Conservation (phyloP, 202 grass and related monocot genomes). For the Musa balbisiana region DNA sequence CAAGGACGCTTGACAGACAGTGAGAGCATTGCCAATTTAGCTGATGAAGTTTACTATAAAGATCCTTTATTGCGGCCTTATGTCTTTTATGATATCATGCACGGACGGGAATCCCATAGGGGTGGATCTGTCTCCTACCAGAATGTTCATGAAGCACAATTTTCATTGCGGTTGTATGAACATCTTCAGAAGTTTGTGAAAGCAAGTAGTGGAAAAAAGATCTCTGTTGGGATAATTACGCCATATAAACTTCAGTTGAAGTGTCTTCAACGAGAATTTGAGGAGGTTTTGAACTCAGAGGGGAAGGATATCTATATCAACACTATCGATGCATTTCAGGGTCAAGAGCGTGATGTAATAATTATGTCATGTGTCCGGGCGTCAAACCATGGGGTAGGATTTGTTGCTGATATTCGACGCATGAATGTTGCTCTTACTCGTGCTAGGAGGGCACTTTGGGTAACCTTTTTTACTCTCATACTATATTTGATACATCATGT, state of each 20-base stretch:
- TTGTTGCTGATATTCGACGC: constrained; percentile 95
- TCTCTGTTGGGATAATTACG: constrained; percentile 93
- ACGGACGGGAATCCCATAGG: constrained; percentile 92
- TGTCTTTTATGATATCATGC: constrained; percentile 80
- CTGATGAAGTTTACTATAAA: constrained; percentile 73
- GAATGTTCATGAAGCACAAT: constrained; percentile 95
- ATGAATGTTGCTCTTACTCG: constrained; percentile 99
- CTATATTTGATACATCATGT: neutral
- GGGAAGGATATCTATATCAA: constrained; percentile 99
- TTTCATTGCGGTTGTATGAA: constrained; percentile 64
- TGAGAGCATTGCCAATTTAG: constrained; percentile 63
- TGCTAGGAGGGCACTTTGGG: constrained; percentile 89
- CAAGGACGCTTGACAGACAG: constrained; percentile 87
- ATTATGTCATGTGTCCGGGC: constrained; percentile 99
- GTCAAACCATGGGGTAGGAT: constrained; percentile 89
- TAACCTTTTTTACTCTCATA: constrained; percentile 18
- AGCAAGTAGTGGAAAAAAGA: constrained; percentile 74
- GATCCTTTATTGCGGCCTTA: constrained; percentile 80
- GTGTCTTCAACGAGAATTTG: constrained; percentile 89
- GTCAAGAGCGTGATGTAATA: constrained; percentile 93
- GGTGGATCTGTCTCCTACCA: constrained; percentile 82
- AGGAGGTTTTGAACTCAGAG: constrained; percentile 68
- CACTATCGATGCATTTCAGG: constrained; percentile 98
- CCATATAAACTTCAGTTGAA: constrained; percentile 98
- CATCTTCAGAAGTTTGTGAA: constrained; percentile 81